phyloP scores from a whole-genome alignment of 208 protist species.

The Leishmania major region DNA sequence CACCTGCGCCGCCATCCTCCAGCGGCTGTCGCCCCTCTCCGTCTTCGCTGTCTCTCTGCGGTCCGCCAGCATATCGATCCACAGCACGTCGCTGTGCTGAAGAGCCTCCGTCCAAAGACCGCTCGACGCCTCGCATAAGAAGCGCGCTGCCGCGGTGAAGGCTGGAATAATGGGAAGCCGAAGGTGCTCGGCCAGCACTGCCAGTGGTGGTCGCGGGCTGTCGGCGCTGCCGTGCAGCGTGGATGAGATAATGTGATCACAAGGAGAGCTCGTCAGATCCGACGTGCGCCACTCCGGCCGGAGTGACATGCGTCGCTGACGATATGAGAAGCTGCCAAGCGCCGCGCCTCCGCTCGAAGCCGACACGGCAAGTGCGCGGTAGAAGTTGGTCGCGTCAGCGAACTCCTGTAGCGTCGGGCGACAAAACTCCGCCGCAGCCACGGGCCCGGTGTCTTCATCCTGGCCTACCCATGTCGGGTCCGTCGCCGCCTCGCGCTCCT shows the following conservation, averaged over 20 bases:
- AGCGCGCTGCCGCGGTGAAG: constrained; percentile 16
- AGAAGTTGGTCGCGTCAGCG: constrained; percentile 2
- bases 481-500: neutral
- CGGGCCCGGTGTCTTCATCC: neutral
- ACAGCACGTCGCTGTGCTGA: constrained; percentile 29
- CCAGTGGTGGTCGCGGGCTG: neutral
- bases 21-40: constrained; percentile 16
- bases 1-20: constrained; percentile 34
- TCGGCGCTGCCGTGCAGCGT: neutral
- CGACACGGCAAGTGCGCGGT: neutral
- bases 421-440: neutral
- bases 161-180: constrained; percentile 7
- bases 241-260: neutral
- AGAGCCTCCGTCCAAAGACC: constrained; percentile 32
- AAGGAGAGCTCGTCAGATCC: constrained; percentile 5
- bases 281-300: constrained; percentile 1
- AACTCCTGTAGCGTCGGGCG: constrained; percentile 4
- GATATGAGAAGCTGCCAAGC: neutral
- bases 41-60: constrained; percentile 15
- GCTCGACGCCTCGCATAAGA: constrained; percentile 27
- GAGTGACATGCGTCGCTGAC: constrained; percentile 7
- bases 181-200: neutral
- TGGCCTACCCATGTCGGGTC: constrained; percentile 4
- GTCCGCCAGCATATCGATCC: constrained; percentile 38
- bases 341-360: neutral